phyloP scores from a whole-genome alignment of 176 grass and related monocot genomes.

The Ananas comosus region DNA sequence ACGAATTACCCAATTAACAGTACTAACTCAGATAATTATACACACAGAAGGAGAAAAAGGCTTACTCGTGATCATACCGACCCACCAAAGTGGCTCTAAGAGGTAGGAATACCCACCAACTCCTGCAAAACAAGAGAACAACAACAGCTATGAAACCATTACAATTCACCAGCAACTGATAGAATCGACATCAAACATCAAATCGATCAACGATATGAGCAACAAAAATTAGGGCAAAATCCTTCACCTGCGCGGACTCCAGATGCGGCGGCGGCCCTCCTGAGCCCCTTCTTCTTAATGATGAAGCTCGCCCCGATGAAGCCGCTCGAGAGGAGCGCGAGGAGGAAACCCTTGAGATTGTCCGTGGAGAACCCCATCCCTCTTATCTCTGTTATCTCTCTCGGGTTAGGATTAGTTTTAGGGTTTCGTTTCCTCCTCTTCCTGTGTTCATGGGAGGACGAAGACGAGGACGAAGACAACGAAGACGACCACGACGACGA shows the following conservation, averaged over 20 bases:
- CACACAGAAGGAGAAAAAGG: slow-evolving; percentile 3
- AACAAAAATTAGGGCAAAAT: background rate
- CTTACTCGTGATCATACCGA: slow-evolving; percentile 96
- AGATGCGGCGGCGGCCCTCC: slow-evolving; percentile 62
- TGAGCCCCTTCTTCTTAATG: slow-evolving; percentile 97
- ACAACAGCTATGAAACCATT: background rate
- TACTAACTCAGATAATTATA: background rate
- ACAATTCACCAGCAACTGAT: no score
- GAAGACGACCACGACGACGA: no score
- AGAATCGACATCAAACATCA: background rate
- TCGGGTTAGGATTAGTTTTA: no score
- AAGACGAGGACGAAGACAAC: no score
- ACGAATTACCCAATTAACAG: slow-evolving; percentile 4
- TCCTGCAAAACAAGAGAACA: slow-evolving; percentile 33
- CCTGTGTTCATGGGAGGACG: no score
- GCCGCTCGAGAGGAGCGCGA: slow-evolving; percentile 78
- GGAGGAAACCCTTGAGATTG: slow-evolving; percentile 72
- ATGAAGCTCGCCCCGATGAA: slow-evolving; percentile 98
- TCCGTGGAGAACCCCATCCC: slow-evolving; percentile 57
- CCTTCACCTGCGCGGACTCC: slow-evolving; percentile 70
- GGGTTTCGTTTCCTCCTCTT: no score
- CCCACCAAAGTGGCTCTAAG: slow-evolving; percentile 90
- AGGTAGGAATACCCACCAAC: slow-evolving; percentile 90
- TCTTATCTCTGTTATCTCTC: no score
- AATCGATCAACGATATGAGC: background rate